phyloP scores from a whole-genome alignment of 768 basidiomycete genomes.

The Lyophyllum decastes region DNA sequence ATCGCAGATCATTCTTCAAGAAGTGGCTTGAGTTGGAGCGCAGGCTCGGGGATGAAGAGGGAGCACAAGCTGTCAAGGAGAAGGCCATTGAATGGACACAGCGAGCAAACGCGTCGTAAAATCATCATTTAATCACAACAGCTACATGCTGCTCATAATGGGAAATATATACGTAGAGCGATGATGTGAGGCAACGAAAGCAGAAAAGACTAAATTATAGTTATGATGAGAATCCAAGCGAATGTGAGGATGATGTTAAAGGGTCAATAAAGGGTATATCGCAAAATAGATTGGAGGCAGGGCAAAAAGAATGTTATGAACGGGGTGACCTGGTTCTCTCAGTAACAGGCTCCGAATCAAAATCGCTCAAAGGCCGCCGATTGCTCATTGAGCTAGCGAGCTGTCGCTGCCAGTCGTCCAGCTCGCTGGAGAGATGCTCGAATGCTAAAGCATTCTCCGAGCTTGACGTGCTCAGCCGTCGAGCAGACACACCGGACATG shows the following conservation, averaged over 20 bases:
- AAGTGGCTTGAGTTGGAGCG: constrained; percentile 93
- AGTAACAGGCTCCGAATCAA: constrained; percentile 58
- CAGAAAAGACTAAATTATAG: constrained; percentile 33
- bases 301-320: constrained; percentile 38
- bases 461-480: constrained; percentile 74
- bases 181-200: constrained; percentile 28
- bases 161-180: constrained; percentile 35
- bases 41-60: constrained; percentile 84
- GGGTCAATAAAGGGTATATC: constrained; percentile 49
- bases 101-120: constrained; percentile 46
- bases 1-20: constrained; percentile 86
- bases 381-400: constrained; percentile 78
- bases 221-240: constrained; percentile 53
- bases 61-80: constrained; percentile 77
- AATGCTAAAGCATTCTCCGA: constrained; percentile 80
- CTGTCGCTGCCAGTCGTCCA: constrained; percentile 87
- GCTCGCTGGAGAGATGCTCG: constrained; percentile 76
- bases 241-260: constrained; percentile 43
- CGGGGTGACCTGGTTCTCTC: constrained; percentile 64
- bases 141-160: constrained; percentile 30
- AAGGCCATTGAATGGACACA: constrained; percentile 93
- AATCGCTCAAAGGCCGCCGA: constrained; percentile 71
- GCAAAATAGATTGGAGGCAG: constrained; percentile 41
- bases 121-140: constrained; percentile 25
- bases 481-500: constrained; percentile 57